Conservation (phyloP, 306 rosid species). For the Castanea sativa region DNA sequence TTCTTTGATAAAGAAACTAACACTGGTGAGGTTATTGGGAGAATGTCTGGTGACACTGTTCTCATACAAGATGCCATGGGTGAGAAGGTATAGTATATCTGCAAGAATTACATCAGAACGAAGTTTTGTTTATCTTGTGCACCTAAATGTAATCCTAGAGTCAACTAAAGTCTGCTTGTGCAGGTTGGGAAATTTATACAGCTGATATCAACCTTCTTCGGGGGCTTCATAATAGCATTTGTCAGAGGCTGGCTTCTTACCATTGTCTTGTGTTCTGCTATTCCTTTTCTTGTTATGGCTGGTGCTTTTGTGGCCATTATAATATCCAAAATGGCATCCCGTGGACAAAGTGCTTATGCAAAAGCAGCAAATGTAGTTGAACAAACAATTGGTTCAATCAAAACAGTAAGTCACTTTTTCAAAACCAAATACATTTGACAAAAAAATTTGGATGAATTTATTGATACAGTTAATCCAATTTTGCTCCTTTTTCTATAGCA, state of each 20-base stretch:
- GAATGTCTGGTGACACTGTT: constrained; percentile 36
- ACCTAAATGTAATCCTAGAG: no score
- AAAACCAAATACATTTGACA: not conserved
- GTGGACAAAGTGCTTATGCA: constrained; percentile 23
- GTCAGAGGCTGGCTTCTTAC: constrained; percentile 29
- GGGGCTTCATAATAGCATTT: constrained; percentile 30
- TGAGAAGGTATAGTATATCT: constrained; percentile 15
- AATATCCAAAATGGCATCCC: constrained; percentile 17
- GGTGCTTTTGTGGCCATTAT: constrained; percentile 9
- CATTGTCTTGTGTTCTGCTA: constrained; percentile 21
- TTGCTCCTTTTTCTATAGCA: not conserved
- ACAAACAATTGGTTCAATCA: constrained; percentile 34
- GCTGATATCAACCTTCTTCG: constrained; percentile 18
- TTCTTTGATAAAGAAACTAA: constrained; percentile 30
- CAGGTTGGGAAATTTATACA: constrained; percentile 28
- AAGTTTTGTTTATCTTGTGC: not conserved
- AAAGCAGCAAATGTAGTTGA: constrained; percentile 31
- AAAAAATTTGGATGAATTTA: not conserved
- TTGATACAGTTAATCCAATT: not conserved
- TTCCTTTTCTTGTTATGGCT: constrained; percentile 20
- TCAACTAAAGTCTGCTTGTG: not conserved
- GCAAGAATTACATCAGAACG: not conserved
- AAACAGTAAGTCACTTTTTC: constrained; percentile 26
- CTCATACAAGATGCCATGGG: constrained; percentile 36
- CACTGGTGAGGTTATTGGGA: constrained; percentile 25